Evolutionary conservation across 805 yeast genomes (phyloP).

Genomic region (Candida ipomoeae): DNA sequence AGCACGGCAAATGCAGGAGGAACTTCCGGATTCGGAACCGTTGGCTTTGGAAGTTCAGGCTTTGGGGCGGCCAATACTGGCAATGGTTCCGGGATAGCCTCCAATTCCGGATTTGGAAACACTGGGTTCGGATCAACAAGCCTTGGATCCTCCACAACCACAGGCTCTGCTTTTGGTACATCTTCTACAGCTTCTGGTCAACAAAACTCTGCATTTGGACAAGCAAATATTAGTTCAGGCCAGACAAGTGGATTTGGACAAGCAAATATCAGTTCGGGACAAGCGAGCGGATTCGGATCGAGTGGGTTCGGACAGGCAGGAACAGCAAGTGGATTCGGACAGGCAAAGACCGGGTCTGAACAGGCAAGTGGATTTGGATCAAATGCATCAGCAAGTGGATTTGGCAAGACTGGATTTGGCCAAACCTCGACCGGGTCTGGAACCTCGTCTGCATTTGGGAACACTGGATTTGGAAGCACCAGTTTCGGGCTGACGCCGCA

Average conservation of each 20-base stretch:
- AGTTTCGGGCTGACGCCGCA: background rate
- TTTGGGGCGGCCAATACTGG: background rate
- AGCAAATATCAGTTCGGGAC: background rate
- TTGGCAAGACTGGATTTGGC: constrained; percentile 7
- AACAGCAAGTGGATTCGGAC: constrained; percentile 3
- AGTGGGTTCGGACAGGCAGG: too few species aligned
- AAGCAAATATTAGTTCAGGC: background rate
- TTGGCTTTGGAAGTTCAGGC: constrained; percentile 2
- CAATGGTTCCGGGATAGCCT: background rate
- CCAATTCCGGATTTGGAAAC: constrained; percentile 2
- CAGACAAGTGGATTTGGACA: background rate
- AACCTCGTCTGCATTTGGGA: constrained; percentile 6
- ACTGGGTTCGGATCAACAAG: constrained; percentile 5
- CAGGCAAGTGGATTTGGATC: constrained; percentile 4
- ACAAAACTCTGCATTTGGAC: background rate
- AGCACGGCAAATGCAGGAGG: background rate
- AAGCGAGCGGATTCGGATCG: background rate
- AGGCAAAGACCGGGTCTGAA: background rate
- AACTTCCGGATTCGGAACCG: constrained; percentile 2
- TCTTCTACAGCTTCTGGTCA: background rate
- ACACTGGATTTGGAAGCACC: constrained; percentile 2
- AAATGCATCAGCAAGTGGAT: background rate
- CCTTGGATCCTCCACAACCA: background rate
- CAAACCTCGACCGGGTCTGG: constrained; percentile 9
- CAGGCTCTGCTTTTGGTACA: background rate